Base-by-base conservation (phyloP, 1,284 basidiomycete genomes). In the Cutaneotrichosporon mucoides region DNA sequence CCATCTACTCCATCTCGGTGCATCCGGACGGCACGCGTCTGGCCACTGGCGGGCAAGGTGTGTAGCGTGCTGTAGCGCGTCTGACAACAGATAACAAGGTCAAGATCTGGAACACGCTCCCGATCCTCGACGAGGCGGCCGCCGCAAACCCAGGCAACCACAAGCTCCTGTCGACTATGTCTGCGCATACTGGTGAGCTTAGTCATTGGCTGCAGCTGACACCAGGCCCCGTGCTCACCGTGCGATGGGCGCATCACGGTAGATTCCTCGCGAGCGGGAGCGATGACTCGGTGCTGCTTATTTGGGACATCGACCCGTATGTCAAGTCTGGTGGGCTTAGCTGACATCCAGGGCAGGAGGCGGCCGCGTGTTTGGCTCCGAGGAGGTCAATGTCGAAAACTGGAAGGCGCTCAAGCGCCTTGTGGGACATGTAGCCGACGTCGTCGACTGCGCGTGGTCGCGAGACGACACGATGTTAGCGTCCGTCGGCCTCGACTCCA, bases 291-390 rank as follows among this genome's bases (percentile, higher is more conserved):
- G 89, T 96, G 66, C 86, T 95, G 33, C 90, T 99, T 85, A 87
- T 99, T 55, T 99, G 95, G 95, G 92, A 95, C 71, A 83, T 95
- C 45, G 94, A 99, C 76, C 90, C 89, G 90, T 94, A 73, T 79
- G 89, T 84, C 34, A 43, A 42, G 36, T 24, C 15, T 5, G 6
- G 5, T 2, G 45, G 5, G 34, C 24, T 6, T n/a, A 41, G 51
- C 59, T 66, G 15, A 47, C 40, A 24, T 7, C 2, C 66, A 92
- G 90, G 33, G 83, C 83, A 43, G 87, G 89, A 34, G 85, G 85
- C 56, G 90, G 92, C 13, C 89, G 88, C 73, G 86, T 93, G 2
- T 96, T 90, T 85, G 92, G 93, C 3, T 88, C 89, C 24, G 90
- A 92, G 67, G 92, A 95, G 72, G 84, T 92, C 62, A 96, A 95